Evolutionary conservation across 2,329 filamentous ascomycete genomes (phyloP), one percentile per base, ranked within the genome.

Genomic region (Rhinocladiella similis): DNA sequence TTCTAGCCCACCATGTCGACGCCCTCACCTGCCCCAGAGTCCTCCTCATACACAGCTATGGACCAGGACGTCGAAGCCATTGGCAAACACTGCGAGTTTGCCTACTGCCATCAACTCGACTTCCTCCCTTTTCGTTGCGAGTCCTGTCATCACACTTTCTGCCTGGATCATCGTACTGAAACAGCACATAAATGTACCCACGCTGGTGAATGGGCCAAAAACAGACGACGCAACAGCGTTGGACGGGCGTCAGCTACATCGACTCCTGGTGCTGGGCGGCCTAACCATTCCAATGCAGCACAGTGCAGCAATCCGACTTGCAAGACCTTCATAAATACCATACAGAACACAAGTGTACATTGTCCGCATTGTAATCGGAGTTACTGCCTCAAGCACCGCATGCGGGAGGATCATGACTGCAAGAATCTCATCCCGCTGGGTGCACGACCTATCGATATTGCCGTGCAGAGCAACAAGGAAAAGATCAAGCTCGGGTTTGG

Each of bases 51-150:
- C 50, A 63, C 53, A n/a, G 53, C 59, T 25, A 62, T 62, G 59
- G 56, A 62, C 56, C 39, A 19, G 47, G 92, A 97, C 74, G 87
- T 92, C 47, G 87, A 90, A 67, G 83, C 92, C 20, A 88, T 97
- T 66, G 94, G 94, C 73, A 84, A 84, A 60, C 92, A 97, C 78
- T 99, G 94, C 82, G 86, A 97, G 73, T 87, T 89, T 75, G 80
- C 88, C 63, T 95, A 91, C 80, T 99, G 94, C 80, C 88, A 92
- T 71, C 89, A 94, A 70, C 89, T 97, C 59, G 94, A 97, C 75
- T 97, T 99, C 73, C 84, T 99, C 3, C 94, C 94, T 3, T 97
- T 97, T 74, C 83, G 86, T 69, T 99, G 94, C 77, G 90, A 95
- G 71, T 94, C 89, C 65, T 99, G 94, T 76, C 83, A 77, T 67